Evolutionary conservation across 257 asterid genomes (phyloP).

Genomic region (Petrea volubilis): DNA sequence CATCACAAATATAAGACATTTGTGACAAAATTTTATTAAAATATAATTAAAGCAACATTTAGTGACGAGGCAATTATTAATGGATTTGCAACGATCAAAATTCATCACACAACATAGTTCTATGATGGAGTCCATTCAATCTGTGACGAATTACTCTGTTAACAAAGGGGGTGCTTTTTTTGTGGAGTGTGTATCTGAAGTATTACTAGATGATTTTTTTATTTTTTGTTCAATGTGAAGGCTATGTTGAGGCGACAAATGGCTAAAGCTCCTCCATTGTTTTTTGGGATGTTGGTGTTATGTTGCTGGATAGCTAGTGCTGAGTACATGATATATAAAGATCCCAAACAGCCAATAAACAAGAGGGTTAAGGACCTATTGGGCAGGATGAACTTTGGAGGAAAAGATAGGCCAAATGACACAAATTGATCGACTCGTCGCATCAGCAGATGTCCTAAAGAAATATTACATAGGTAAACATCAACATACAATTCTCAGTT

Average conservation of each 20-base stretch:
- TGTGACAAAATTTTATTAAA: no score
- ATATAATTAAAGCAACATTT: no score
- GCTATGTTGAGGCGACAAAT: constrained; percentile 11
- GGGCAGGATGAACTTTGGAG: constrained; percentile 51
- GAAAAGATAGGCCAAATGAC: constrained; percentile 76
- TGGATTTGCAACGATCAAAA: no score
- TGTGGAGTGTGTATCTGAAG: no score
- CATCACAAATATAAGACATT: no score
- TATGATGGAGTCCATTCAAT: no score
- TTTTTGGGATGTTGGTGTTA: constrained; percentile 17
- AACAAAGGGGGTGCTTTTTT: no score
- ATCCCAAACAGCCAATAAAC: constrained; percentile 47
- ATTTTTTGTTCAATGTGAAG: constrained; percentile 10
- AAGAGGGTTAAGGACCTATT: constrained; percentile 46
- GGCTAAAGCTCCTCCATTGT: constrained; percentile 7
- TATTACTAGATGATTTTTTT: no score
- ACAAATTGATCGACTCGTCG: constrained; percentile 57
- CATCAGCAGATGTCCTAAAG: constrained; percentile 50
- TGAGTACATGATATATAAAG: constrained; percentile 42
- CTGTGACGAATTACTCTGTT: no score
- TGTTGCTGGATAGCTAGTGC: constrained; percentile 28
- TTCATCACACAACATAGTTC: no score
- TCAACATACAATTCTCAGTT: no score
- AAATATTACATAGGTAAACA: constrained; percentile 58
- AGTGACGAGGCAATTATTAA: no score